Base-by-base conservation (phyloP, 1,284 basidiomycete species). In the Albatrellus sp. region DNA sequence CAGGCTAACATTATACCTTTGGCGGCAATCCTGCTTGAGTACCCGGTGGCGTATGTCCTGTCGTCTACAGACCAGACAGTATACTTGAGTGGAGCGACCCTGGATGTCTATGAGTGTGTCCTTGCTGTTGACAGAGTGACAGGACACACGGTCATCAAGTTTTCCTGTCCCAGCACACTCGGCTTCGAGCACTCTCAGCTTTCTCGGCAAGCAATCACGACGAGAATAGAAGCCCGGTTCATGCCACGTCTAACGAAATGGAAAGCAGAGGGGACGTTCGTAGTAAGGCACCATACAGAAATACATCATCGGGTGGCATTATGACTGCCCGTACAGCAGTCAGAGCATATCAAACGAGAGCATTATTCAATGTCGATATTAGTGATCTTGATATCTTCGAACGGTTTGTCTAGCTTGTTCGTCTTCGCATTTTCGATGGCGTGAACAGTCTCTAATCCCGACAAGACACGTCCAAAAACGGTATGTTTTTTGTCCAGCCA, bases 401-500 rank as follows among this genome's bases (percentile, higher is more conserved):
- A 87, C 20, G 90, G 90, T 60, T 87, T 88, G 58, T 94, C 89
- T 43, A 71, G 64, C 65, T 92, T 90, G 65, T 80, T 84, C 35
- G 77, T 78, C 61, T 81, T 81, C 44, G 68, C 70, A 48, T 75
- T 71, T 57, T 78, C 76, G 48, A 80, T 78, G 20, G 64, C 62
- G 51, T 78, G 74, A 6, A 80, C 62, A 14, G 76, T 74, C 58
- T 77, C 71, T 56, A 80, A 63, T 2, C 76, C 76, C 2, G 69
- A 67, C 39, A 71, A 55, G 16, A 89, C 83, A 11, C 90, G 78
- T 8, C 90, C 90, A 55, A 94, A 94, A 52, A 93, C 90, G 1
- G 89, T 92, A 60, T 98, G 91, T 58, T 98, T 98, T 59, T 90
- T 93, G 63, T 94, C 89, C 44, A 98, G 68, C 91, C 92, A 97